Conservation (phyloP, 2,329 filamentous ascomycete species). For the Colletotrichum lini region DNA sequence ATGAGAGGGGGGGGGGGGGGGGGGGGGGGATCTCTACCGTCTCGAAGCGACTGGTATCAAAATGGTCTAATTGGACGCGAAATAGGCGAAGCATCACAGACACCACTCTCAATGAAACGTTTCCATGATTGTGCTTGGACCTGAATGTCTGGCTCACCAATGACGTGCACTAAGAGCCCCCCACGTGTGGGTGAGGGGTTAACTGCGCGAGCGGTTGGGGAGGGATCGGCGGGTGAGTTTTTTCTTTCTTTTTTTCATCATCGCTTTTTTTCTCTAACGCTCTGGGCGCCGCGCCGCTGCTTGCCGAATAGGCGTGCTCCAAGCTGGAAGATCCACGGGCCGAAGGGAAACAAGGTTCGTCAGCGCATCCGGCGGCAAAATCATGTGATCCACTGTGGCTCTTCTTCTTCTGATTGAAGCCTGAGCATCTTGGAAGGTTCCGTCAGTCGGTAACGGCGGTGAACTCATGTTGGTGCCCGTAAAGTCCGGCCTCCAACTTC, state of each 20-base stretch:
- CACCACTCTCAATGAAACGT: conserved; percentile 35
- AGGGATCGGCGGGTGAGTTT: conserved; percentile 15
- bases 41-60: neutral
- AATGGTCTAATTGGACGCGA: conserved; percentile 9
- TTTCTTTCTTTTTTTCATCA: too few relatives aligned
- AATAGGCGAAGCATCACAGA: neutral
- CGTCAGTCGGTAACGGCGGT: neutral
- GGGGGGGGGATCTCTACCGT: neutral
- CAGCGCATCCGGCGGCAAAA: neutral
- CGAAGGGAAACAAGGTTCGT: neutral
- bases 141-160: conserved; percentile 10
- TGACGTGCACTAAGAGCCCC: conserved; percentile 12
- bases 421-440: neutral
- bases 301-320: neutral
- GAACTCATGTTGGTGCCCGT: too few relatives aligned
- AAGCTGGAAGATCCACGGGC: neutral
- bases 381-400: neutral
- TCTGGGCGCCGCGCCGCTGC: neutral
- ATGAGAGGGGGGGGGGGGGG: too few relatives aligned
- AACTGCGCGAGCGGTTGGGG: conserved; percentile 1
- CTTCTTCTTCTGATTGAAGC: neutral
- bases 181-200: conserved; percentile 32
- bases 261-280: neutral
- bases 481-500: neutral
- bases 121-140: conserved; percentile 13